These are phyloP conservation scores for Phytopythium aichiense DNA, from an alignment of 352 stramenopile genomes.

Conservation along the genomic window DNA sequence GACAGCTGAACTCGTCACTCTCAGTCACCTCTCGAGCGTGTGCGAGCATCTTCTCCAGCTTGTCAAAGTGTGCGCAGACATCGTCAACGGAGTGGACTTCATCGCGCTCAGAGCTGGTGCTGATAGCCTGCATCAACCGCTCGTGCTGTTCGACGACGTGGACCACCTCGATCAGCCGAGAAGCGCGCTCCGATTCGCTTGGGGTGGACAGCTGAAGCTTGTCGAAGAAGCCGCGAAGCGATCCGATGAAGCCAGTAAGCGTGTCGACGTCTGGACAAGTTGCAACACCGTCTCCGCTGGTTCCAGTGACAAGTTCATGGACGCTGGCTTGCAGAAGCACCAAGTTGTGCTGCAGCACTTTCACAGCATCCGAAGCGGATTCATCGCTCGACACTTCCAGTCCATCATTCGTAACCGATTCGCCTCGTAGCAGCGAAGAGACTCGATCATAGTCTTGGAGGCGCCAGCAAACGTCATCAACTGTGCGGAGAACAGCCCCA, in stretches of 20 bases:
- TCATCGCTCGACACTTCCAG: too few species aligned
- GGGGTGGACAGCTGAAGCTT: background rate
- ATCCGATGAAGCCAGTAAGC: background rate
- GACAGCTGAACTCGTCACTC: slow-evolving; percentile 12
- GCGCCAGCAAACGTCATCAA: slow-evolving; percentile 16
- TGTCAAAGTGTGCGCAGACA: slow-evolving; percentile 11
- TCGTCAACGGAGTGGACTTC: slow-evolving; percentile 18
- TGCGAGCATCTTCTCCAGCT: slow-evolving; percentile 16
- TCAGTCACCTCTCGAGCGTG: slow-evolving; percentile 18
- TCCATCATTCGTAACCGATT: background rate
- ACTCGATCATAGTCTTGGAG: slow-evolving; percentile 28
- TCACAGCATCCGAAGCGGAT: background rate
- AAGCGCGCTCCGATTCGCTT: background rate
- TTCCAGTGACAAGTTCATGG: background rate
- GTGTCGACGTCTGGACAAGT: too few species aligned
- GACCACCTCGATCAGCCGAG: slow-evolving; percentile 13
- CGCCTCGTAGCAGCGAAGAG: background rate
- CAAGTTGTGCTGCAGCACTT: background rate
- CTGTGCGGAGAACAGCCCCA: slow-evolving; percentile 5
- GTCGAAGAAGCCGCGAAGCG: background rate
- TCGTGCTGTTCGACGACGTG: slow-evolving; percentile 17
- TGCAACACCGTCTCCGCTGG: background rate
- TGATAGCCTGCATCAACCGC: slow-evolving; percentile 14
- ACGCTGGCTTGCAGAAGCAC: background rate
- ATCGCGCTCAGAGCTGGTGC: slow-evolving; percentile 15